Evolutionary conservation across 345 rosid species (phyloP).

Genomic region (Camelina neglecta): DNA sequence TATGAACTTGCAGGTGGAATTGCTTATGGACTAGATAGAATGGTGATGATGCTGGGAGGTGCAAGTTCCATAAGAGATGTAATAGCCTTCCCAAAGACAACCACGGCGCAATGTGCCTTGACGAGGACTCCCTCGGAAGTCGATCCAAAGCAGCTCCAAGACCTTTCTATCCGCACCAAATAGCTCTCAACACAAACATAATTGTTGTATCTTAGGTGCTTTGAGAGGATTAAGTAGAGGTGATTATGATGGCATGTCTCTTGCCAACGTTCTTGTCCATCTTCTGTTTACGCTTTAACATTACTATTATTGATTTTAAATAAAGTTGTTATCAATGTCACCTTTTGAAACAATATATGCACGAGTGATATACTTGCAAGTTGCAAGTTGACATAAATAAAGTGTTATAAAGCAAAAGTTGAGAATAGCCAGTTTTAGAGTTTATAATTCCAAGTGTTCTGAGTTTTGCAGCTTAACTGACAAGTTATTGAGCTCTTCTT

Average conservation of each 20-base stretch:
- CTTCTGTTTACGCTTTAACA: constrained; percentile 8
- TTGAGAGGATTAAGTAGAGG: neutral
- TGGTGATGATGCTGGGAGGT: constrained; percentile 85
- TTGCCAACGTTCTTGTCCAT: constrained; percentile 24
- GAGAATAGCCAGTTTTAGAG: neutral
- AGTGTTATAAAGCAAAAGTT: neutral
- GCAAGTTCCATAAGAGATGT: constrained; percentile 89
- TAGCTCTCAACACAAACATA: constrained; percentile 35
- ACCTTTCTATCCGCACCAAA: constrained; percentile 57
- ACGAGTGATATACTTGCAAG: neutral
- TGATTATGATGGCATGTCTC: constrained; percentile 26
- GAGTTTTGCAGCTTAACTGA: neutral
- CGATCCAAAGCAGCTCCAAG: constrained; percentile 82
- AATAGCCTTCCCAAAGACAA: constrained; percentile 95
- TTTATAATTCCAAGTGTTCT: neutral
- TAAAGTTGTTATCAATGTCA: constrained; percentile 25
- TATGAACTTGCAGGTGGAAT: constrained; percentile 72
- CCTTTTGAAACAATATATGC: constrained; percentile 18
- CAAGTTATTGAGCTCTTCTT: constrained; percentile 11
- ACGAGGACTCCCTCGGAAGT: constrained; percentile 91
- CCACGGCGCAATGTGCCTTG: constrained; percentile 93
- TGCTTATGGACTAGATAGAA: constrained; percentile 88
- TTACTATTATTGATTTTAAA: neutral
- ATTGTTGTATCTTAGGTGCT: constrained; percentile 2
- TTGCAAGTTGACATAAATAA: neutral